Evolutionary conservation across 176 grass and related monocot species (phyloP).

Genomic region (Sorghum bicolor): DNA sequence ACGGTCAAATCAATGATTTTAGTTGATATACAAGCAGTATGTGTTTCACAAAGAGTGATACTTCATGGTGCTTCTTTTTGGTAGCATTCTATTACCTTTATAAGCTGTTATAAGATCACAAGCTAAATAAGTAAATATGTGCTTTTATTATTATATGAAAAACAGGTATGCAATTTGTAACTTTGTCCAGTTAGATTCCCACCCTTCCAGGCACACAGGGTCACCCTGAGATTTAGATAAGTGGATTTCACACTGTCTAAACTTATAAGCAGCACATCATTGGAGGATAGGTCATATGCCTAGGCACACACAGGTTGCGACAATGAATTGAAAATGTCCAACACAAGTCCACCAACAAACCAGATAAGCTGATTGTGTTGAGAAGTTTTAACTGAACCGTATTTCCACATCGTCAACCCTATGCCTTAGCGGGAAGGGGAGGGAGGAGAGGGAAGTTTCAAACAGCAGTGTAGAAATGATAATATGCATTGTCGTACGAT

Average conservation of each 20-base stretch:
- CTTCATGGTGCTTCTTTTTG: not conserved
- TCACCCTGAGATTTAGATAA: not conserved
- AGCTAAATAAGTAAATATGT: not conserved
- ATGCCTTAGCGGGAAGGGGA: not conserved
- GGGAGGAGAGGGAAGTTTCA: not conserved
- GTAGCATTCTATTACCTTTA: not conserved
- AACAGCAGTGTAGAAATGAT: not conserved
- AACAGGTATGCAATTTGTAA: not conserved
- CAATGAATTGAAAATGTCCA: not conserved
- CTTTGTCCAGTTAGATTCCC: not conserved
- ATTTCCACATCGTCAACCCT: not conserved
- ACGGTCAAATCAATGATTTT: not conserved
- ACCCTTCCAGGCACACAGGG: not conserved
- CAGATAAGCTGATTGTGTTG: not conserved
- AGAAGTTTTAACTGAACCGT: not conserved
- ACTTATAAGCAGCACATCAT: not conserved
- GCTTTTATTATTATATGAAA: not conserved
- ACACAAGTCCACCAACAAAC: not conserved
- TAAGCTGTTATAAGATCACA: not conserved
- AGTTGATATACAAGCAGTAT: not conserved
- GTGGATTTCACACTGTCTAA: not conserved
- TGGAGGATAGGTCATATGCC: not conserved
- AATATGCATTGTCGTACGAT: not conserved
- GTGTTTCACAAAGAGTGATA: not conserved
- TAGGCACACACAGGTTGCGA: not conserved